Evolutionary conservation across 2,329 filamentous ascomycete species (phyloP).

Genomic region (Fusarium continuum): DNA sequence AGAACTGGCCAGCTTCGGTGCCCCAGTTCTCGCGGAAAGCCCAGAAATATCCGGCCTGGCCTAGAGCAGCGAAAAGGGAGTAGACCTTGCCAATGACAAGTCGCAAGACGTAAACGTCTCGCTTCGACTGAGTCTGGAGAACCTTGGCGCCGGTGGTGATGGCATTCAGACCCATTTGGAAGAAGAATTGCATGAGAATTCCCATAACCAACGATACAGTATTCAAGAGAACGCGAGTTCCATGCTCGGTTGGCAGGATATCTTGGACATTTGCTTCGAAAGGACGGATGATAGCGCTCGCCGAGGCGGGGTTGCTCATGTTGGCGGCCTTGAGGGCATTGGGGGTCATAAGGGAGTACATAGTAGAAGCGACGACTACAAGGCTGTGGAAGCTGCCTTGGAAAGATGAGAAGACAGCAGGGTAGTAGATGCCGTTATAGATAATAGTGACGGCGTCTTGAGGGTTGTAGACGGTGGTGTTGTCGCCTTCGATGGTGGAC

Average conservation of each 20-base stretch:
- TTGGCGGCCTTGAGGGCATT: background rate
- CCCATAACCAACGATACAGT: background rate
- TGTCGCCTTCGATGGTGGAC: background rate
- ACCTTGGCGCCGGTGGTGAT: background rate
- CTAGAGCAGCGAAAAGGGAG: conserved; percentile 38
- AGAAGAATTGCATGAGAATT: conserved; percentile 1
- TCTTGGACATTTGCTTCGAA: background rate
- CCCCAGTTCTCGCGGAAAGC: conserved; percentile 53
- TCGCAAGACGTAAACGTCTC: background rate
- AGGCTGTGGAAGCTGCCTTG: background rate
- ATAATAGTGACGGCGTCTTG: background rate
- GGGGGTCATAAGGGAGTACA: background rate
- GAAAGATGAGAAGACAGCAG: background rate
- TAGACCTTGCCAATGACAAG: background rate
- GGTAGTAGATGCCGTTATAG: background rate
- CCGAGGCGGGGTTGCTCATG: background rate
- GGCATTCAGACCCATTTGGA: background rate
- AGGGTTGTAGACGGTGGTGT: background rate
- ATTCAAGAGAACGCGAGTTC: background rate
- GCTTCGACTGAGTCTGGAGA: background rate
- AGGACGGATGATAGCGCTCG: background rate
- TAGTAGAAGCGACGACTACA: background rate
- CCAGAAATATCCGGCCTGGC: conserved; percentile 53
- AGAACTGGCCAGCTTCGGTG: conserved; percentile 45
- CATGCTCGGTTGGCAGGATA: background rate